phyloP scores from a whole-genome alignment of 768 basidiomycete genomes.

The Russula sp. region DNA sequence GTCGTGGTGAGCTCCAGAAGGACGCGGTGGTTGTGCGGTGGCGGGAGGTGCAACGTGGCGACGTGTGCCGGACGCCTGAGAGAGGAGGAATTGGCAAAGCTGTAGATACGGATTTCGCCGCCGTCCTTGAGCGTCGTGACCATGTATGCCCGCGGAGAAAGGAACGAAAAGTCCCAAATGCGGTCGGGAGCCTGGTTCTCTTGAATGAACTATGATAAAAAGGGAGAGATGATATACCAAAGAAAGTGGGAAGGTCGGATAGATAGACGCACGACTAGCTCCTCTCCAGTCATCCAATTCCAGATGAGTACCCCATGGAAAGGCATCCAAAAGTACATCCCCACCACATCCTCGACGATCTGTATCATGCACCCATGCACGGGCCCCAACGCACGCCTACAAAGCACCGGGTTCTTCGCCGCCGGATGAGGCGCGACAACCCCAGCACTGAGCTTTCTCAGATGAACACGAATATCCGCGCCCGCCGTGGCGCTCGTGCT shows the following conservation, averaged over 20 bases:
- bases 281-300: constrained; percentile 44
- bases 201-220: constrained; percentile 26
- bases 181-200: constrained; percentile 24
- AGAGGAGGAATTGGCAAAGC: constrained; percentile 26
- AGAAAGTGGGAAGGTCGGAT: neutral
- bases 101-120: constrained; percentile 40
- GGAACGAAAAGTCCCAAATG: constrained; percentile 41
- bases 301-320: constrained; percentile 37
- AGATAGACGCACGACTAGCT: constrained; percentile 36
- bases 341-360: constrained; percentile 48
- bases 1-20: constrained; percentile 23
- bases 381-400: constrained; percentile 25
- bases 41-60: constrained; percentile 26
- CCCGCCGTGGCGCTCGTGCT: neutral
- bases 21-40: constrained; percentile 11
- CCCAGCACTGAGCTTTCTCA: constrained; percentile 37
- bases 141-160: constrained; percentile 38
- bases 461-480: constrained; percentile 31
- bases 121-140: constrained; percentile 30
- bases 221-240: neutral
- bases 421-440: constrained; percentile 34
- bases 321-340: constrained; percentile 35
- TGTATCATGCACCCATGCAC: constrained; percentile 36
- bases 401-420: constrained; percentile 29
- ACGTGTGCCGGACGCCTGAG: constrained; percentile 16